Base-by-base conservation (phyloP, 2,329 filamentous ascomycete species). In the Phialophora macrospora region DNA sequence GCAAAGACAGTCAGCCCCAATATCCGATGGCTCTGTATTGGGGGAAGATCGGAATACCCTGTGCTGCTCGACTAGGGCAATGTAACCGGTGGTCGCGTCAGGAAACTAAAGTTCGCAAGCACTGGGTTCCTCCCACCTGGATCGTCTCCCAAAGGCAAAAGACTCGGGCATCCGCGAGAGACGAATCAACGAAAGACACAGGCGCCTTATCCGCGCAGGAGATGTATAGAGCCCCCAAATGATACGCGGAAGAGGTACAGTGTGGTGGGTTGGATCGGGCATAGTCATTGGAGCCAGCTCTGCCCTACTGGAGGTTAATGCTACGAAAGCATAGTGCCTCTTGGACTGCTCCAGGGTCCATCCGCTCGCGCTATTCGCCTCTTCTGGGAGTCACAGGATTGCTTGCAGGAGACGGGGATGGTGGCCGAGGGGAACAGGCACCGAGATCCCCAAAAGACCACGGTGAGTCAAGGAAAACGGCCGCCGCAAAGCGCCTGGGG, bases 121-220 rank as follows among this genome's bases (percentile, higher is more conserved):
- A 48, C 58, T 34, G 34, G 48, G 30, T 44, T 57, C 58, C 44
- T 32, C 41, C 44, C 20, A 48, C 51, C n/a, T 54, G 52, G 59
- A 60, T 57, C 38, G 56, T 60, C 56, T 46, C 44, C 59, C n/a
- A 62, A 48, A 58, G 20, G 32, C 32, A 49, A 60, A 52, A 51
- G 51, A 41, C 28, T 44, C 24, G 51, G 30, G 55, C 30, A 61
- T 58, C 22, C 55, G 17, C 30, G 24, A 49, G n/a, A 51, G 32
- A 26, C 65, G 49, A 67, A 64, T 67, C 62, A 64, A 56, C 48
- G 30, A n/a, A 28, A 55, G 38, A 58, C 17, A 59, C 62, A 68
- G 65, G 59, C 62, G 55, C 60, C 49, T 62, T 34, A 51, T 60
- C 32, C 44, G 55, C 28, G 41, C 62, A 46, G 26, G 48, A 52